Conservation (phyloP, 2,329 filamentous ascomycete species). For the Fusarium sp. region DNA sequence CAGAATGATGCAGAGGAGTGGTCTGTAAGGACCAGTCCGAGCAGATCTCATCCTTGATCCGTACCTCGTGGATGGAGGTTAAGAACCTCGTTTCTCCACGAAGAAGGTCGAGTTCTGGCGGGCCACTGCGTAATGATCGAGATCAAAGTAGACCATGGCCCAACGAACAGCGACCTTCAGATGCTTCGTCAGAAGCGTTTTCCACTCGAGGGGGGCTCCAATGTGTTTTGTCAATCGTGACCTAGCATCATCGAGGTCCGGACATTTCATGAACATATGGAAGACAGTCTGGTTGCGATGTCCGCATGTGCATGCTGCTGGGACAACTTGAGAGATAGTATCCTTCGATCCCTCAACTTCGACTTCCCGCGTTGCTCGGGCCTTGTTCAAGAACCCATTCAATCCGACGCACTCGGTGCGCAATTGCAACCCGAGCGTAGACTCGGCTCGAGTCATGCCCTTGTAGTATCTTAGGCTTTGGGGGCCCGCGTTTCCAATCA, state of each 20-base stretch:
- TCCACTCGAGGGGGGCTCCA: background rate
- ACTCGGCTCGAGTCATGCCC: background rate
- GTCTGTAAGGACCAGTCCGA: background rate
- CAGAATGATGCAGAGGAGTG: background rate
- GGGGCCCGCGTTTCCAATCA: background rate
- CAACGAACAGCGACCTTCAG: background rate
- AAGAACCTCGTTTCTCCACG: background rate
- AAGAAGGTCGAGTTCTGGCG: background rate
- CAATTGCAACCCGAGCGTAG: conserved; percentile 4
- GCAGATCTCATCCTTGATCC: background rate
- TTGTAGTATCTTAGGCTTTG: background rate
- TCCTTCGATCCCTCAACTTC: background rate
- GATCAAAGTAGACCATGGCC: conserved; percentile 5
- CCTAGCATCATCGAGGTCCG: background rate
- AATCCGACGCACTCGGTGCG: conserved; percentile 2
- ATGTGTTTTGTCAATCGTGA: background rate
- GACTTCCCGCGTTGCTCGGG: background rate
- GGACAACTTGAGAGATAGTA: background rate
- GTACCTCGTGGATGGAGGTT: background rate
- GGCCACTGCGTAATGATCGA: background rate
- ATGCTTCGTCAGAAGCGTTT: background rate
- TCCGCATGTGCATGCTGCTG: background rate
- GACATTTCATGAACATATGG: background rate
- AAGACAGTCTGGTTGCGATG: background rate
- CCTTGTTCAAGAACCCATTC: background rate